phyloP scores from a whole-genome alignment of 352 stramenopile genomes.

The Peronospora tabacina region DNA sequence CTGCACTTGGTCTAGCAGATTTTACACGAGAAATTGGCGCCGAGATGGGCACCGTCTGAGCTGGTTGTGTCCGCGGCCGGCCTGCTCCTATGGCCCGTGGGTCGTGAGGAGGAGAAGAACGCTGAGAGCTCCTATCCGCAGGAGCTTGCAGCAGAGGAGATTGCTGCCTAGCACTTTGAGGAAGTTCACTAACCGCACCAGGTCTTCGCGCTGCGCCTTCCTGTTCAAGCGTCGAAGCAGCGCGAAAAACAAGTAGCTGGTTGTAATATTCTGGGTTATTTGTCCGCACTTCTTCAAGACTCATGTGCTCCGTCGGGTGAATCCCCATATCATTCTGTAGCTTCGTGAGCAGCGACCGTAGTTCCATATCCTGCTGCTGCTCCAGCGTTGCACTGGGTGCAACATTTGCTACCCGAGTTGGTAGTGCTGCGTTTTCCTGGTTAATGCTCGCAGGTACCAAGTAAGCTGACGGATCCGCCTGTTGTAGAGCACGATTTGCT shows the following conservation, averaged over 20 bases:
- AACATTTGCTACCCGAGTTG: neutral
- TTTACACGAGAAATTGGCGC: conserved; percentile 14
- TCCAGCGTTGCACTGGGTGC: conserved; percentile 19
- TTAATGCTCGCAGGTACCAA: conserved; percentile 46
- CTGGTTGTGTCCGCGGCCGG: conserved; percentile 4
- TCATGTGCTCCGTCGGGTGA: conserved; percentile 80
- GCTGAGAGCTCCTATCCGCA: conserved; percentile 25
- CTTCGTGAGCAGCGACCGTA: conserved; percentile 71
- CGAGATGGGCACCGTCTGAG: conserved; percentile 10
- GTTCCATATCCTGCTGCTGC: conserved; percentile 66
- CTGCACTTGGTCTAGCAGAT: conserved; percentile 10
- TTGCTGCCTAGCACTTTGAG: conserved; percentile 13
- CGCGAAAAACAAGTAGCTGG: conserved; percentile 64
- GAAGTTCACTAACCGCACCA: conserved; percentile 8
- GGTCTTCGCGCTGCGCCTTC: conserved; percentile 3
- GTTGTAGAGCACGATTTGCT: conserved; percentile 48
- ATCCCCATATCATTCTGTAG: conserved; percentile 85
- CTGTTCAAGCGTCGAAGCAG: conserved; percentile 27
- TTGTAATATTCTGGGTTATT: conserved; percentile 83
- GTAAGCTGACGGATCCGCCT: conserved; percentile 35
- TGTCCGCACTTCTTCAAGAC: conserved; percentile 77
- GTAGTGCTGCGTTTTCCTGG: conserved; percentile 24
- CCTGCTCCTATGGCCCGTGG: conserved; percentile 18
- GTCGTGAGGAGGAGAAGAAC: conserved; percentile 26
- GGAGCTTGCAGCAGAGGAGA: conserved; percentile 9